Evolutionary conservation across 1,284 basidiomycete genomes (phyloP), one percentile per base, ranked within the genome.

Genomic region (Papiliotrema nemorosa): DNA sequence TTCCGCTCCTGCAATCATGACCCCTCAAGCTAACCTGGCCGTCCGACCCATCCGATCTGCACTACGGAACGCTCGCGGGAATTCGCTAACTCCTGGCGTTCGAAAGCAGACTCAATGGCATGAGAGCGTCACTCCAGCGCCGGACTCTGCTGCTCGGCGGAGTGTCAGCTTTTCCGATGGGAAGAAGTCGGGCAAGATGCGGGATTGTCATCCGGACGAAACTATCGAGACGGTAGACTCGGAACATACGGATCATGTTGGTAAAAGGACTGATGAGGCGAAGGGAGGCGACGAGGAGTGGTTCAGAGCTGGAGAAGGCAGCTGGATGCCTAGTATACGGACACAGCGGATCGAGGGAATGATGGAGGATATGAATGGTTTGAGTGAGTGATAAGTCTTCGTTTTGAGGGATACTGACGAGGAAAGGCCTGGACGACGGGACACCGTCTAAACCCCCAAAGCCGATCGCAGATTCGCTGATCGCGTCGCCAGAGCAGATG

Each of bases 111-210:
- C 70, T 0, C 63, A 62, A 9, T 73, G 68, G 67, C 64, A 66
- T 20, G 58, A 63, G 24, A 64, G 67, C 36, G 49, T 67, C 18
- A 73, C 70, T 2, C 66, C 67, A 2, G 59, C 55, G 1, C 56
- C 59, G 18, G 50, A 31, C 18, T 47, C 49, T 2, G 52, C 43
- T 7, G 80, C 84, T 54, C 82, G 84, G 24, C 82, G 91, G 27
- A 92, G 88, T 39, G 92, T 97, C 47, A 92, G 89, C 70, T 97
- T 97, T 75, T 93, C 90, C 18, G 92, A 97, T 67, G 90, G 91
- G 4, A 87, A 85, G 65, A 80, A 81, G 52, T 84, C 86, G 36
- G 90, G 91, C 4, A 88, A 87, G 33, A 92, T 92, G 42, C 77
- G 79, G 47, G 87, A 85, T 20, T 73, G 87, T 41, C 76, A 64